Base-by-base conservation (phyloP, 2,329 filamentous ascomycete species). In the Pseudonectria foliicola region DNA sequence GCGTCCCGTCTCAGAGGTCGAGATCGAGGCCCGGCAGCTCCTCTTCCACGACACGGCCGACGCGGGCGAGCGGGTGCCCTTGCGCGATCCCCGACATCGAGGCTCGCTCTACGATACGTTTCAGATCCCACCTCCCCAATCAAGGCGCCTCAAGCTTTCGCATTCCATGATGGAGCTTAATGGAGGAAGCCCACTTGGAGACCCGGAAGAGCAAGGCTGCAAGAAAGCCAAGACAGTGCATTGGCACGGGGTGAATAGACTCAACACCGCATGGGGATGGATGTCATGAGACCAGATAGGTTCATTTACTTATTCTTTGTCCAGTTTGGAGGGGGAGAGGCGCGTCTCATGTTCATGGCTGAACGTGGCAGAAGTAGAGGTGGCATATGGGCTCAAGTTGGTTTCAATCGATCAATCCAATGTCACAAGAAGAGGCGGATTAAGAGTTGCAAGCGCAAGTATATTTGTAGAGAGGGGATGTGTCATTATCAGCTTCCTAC, bases 381-480 rank as follows among this genome's bases (percentile, higher is more conserved):
- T n/a, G n/a, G n/a, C n/a, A n/a, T n/a, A n/a, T n/a, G n/a, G n/a
- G n/a, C n/a, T n/a, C n/a, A n/a, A n/a, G n/a, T n/a, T n/a, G n/a
- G n/a, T n/a, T n/a, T n/a, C n/a, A n/a, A n/a, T n/a, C 8, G 18
- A 5, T 21, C 18, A 11, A 13, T 16, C 8, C 13, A 31, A 26
- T 27, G n/a, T 14, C 13, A 27, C 25, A 6, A 27, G 12, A 21
- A 21, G 18, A 5, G 18, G 8, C 18, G 18, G 8, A 5, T 5
- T 21, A n/a, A 23, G 23, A 6, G 16, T 11, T 8, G 11, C 14
- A 23, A 3, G 11, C 29, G 11, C n/a, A 31, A 11, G 23, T 25
- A 40, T 28, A 28, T n/a, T 10, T 51, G 43, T 54, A 68, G 72
- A 75, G 72, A 64, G 71, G 71, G 67, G 73, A 75, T 67, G 62